phyloP scores from a whole-genome alignment of 305 asterid species.

The Petunia hybrid region DNA sequence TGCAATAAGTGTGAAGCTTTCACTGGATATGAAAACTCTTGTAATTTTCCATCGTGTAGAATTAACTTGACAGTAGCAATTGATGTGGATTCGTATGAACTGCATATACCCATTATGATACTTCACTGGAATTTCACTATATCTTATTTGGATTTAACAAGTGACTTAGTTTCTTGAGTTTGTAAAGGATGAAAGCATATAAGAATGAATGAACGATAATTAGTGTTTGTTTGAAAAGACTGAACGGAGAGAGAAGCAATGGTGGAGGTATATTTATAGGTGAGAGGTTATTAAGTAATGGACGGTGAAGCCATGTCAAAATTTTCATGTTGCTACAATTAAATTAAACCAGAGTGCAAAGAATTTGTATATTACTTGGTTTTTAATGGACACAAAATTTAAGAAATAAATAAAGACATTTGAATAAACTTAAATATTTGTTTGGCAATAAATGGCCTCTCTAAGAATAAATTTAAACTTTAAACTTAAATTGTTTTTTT shows the following conservation, averaged over 20 bases:
- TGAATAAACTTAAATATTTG: too few relatives aligned
- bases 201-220: background rate
- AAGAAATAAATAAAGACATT: too few relatives aligned
- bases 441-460: too few relatives aligned
- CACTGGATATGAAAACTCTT: slow-evolving; percentile 66
- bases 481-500: too few relatives aligned
- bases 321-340: slow-evolving; percentile 14
- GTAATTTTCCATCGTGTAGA: slow-evolving; percentile 58
- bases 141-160: background rate
- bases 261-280: slow-evolving; percentile 6
- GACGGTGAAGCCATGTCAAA: slow-evolving; percentile 54
- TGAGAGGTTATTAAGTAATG: slow-evolving; percentile 39
- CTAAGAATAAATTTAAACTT: too few relatives aligned
- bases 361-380: too few relatives aligned
- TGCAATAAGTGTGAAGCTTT: slow-evolving; percentile 66
- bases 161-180: background rate
- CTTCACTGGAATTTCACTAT: background rate
- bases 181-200: background rate
- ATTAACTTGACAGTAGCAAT: slow-evolving; percentile 64
- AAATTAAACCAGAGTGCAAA: too few relatives aligned
- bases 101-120: slow-evolving; percentile 49
- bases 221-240: slow-evolving; percentile 28
- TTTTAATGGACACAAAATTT: too few relatives aligned
- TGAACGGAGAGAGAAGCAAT: background rate
- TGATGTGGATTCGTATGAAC: slow-evolving; percentile 60